phyloP scores from a whole-genome alignment of 2,329 filamentous ascomycete genomes.

The Calonectria hawksworthii region DNA sequence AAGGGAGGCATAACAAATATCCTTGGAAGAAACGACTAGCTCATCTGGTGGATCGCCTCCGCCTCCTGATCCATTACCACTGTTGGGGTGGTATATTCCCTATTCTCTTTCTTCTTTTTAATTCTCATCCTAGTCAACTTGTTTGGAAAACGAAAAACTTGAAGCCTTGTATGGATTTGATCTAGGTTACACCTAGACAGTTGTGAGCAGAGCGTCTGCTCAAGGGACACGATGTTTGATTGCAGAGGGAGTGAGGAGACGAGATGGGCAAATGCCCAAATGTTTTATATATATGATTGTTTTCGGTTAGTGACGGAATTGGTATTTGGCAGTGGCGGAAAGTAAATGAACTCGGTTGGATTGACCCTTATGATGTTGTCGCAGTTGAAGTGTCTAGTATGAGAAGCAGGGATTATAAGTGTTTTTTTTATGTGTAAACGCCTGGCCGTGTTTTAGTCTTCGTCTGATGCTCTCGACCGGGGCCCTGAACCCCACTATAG shows the following conservation, averaged over 20 bases:
- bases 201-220: neutral
- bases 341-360: slow-evolving; percentile 17
- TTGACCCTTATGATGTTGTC: slow-evolving; percentile 2
- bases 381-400: neutral
- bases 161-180: slow-evolving; percentile 34
- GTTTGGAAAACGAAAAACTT: slow-evolving; percentile 40
- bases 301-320: neutral
- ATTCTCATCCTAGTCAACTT: neutral
- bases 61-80: neutral
- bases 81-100: neutral
- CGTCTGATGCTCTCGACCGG: neutral
- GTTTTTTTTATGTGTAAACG: neutral
- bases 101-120: slow-evolving; percentile 10
- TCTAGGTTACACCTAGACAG: neutral
- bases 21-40: slow-evolving; percentile 9
- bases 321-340: neutral
- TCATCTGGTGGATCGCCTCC: neutral
- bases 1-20: slow-evolving; percentile 11
- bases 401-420: neutral
- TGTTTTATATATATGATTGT: slow-evolving; percentile 30
- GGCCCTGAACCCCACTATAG: slow-evolving; percentile 74
- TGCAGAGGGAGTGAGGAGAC: neutral
- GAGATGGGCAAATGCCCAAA: neutral
- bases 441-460: neutral
- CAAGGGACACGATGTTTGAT: neutral